phyloP scores from a whole-genome alignment of 2,329 filamentous ascomycete species.

The Talaromyces amestolkiae region DNA sequence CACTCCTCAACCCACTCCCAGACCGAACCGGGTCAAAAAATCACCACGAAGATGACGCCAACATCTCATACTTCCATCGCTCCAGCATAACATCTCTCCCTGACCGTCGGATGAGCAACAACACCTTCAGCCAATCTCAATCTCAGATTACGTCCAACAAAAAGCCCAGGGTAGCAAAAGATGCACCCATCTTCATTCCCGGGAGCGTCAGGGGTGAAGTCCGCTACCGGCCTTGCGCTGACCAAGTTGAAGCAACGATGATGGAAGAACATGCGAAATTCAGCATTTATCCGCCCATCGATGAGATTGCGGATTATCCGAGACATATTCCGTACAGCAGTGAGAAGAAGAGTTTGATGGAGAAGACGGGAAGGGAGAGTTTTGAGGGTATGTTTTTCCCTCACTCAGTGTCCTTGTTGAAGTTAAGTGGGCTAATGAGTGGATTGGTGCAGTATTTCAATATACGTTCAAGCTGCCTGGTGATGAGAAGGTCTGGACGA shows the following conservation, averaged over 20 bases:
- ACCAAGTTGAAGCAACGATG: constrained; percentile 55
- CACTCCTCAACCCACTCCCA: constrained; percentile 17
- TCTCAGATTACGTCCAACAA: background rate
- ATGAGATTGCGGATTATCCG: constrained; percentile 57
- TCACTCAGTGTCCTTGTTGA: too few relatives aligned
- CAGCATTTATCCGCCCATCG: constrained; percentile 61
- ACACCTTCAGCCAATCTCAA: background rate
- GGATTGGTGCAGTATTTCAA: constrained; percentile 42
- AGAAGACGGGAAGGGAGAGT: constrained; percentile 80
- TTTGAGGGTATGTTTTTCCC: constrained; percentile 70
- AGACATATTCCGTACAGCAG: constrained; percentile 91
- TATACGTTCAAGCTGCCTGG: constrained; percentile 75
- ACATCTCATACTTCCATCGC: background rate
- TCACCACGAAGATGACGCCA: background rate
- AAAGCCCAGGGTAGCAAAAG: constrained; percentile 59
- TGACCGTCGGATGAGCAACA: background rate
- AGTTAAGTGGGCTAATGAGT: too few relatives aligned
- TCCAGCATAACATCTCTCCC: background rate
- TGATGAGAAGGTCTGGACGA: constrained; percentile 64
- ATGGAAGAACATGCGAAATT: constrained; percentile 61
- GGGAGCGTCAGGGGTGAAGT: constrained; percentile 64
- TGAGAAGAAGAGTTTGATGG: constrained; percentile 83
- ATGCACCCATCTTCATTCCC: constrained; percentile 61
- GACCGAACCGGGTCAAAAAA: background rate
- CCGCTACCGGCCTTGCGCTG: constrained; percentile 72